Evolutionary conservation across 1,284 basidiomycete species (phyloP), one percentile per base, ranked within the genome.

Genomic region (Stereum hirsutum): DNA sequence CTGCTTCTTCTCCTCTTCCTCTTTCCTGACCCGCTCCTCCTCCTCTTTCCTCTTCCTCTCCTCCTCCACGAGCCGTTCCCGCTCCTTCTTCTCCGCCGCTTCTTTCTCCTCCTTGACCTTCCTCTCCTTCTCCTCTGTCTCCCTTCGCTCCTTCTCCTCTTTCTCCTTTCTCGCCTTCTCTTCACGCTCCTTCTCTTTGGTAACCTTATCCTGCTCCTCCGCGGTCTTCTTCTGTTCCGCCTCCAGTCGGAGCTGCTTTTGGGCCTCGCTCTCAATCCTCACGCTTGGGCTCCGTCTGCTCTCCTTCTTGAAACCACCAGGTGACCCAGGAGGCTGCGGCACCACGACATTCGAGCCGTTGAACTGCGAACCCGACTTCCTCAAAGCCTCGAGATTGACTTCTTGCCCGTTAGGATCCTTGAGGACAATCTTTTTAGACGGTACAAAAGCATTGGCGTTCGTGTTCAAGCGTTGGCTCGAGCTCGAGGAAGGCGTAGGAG

Each of bases 361-460:
- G n/a, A n/a, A n/a, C n/a, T n/a, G n/a, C 8, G 45, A 28, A 2
- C 28, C 27, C 5, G 24, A 57, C 53, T 75, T 74, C 52, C 71
- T 74, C 46, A 81, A 59, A 21, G 63, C 57, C 34, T 72, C 73
- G 26, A 85, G 43, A 41, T 73, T 68, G 30, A 86, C 62, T 57
- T 83, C 81, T 17, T 62, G 69, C 17, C 84, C 84, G 24, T 78
- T 73, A 44, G 56, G 49, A 43, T 62, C 70, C 60, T 76, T 81
- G 45, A 81, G 63, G 4, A 63, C 63, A 28, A 78, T 61, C 50
- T 73, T 75, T 42, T 60, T 61, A 15, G 62, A 57, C 5, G 84
- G 83, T 12, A 84, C 74, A 55, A 87, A 87, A 1, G 80, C 55
- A 46, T 60, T 71, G 1, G 83, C 82, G 52, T 69, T 70, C 6